A percentile compares a stretch with the other conserved stretches of the same genome.
These are phyloP conservation scores for Aspergillus viridinutans DNA, from an alignment of 2,329 filamentous ascomycete species.

Conservation along the genomic window DNA sequence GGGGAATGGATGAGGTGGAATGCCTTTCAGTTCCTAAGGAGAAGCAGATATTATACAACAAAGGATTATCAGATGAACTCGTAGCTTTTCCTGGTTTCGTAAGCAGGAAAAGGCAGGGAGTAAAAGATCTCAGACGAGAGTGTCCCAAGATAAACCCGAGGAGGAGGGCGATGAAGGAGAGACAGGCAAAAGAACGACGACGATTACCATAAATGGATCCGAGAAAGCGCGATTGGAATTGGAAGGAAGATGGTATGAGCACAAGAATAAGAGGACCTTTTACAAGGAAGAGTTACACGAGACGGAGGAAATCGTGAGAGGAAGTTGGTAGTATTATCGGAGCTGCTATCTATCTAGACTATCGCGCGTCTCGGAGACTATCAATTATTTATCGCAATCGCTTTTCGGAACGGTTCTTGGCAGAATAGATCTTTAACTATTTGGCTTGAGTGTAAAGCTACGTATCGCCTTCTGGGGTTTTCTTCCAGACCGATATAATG, in stretches of 20 bases:
- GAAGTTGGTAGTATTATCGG: slow-evolving; percentile 10
- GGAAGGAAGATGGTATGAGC: background rate
- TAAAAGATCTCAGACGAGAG: background rate
- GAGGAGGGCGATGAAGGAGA: background rate
- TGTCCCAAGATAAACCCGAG: background rate
- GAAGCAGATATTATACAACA: slow-evolving; percentile 1
- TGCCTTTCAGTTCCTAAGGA: slow-evolving; percentile 10
- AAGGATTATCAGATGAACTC: background rate
- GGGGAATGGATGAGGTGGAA: slow-evolving; percentile 14
- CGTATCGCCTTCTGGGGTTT: background rate
- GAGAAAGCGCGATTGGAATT: background rate
- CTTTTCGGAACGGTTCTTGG: slow-evolving; percentile 10
- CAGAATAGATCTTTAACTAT: background rate
- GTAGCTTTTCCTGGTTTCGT: background rate
- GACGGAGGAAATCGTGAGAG: background rate
- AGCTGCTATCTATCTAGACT: slow-evolving; percentile 6
- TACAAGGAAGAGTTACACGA: background rate
- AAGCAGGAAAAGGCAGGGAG: background rate
- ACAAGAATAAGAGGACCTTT: background rate
- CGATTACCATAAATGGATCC: background rate
- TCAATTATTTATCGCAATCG: slow-evolving; percentile 15
- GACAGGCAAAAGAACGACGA: background rate
- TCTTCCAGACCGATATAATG: background rate
- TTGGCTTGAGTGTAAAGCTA: background rate
- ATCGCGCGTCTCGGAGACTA: slow-evolving; percentile 14